A percentile compares a stretch with the other conserved stretches of the same genome.
These are phyloP conservation scores for Hymenotorrendiella dingleyae DNA, from an alignment of 2,329 filamentous ascomycete species.

Conservation along the genomic window DNA sequence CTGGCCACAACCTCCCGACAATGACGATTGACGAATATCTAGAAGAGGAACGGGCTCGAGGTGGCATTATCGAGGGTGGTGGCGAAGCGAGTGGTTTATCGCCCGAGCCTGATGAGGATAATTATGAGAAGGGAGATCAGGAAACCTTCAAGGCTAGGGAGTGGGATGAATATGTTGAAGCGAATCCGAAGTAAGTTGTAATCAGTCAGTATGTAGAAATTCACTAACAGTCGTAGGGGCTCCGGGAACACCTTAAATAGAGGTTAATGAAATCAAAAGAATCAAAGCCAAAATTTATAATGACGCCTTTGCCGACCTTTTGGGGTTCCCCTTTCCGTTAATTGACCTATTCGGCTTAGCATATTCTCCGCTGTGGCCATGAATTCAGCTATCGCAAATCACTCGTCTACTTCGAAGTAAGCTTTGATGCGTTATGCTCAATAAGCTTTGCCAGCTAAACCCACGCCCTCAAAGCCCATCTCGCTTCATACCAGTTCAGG, in stretches of 20 bases:
- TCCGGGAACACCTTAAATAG: slow-evolving; percentile 79
- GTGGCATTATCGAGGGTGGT: slow-evolving; percentile 86
- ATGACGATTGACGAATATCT: slow-evolving; percentile 98
- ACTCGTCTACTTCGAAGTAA: too few relatives aligned
- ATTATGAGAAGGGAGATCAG: slow-evolving; percentile 77
- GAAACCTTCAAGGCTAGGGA: slow-evolving; percentile 89
- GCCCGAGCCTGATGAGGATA: slow-evolving; percentile 80
- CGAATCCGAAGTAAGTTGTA: slow-evolving; percentile 61
- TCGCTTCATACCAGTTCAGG: too few relatives aligned
- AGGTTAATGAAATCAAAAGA: slow-evolving; percentile 39
- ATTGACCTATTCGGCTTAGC: too few relatives aligned
- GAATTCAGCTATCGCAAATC: too few relatives aligned
- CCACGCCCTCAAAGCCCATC: too few relatives aligned
- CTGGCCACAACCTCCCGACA: slow-evolving; percentile 88
- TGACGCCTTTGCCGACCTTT: too few relatives aligned
- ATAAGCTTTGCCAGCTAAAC: too few relatives aligned
- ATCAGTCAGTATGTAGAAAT: not conserved
- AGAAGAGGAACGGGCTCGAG: slow-evolving; percentile 78
- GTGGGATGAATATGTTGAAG: slow-evolving; percentile 93
- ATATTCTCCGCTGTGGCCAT: too few relatives aligned
- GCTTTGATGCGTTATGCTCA: too few relatives aligned
- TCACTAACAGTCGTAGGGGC: slow-evolving; percentile 38
- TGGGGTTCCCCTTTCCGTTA: too few relatives aligned
- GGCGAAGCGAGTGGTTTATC: slow-evolving; percentile 66
- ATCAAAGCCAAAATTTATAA: not conserved